Evolutionary conservation across 2,329 filamentous ascomycete species (phyloP).

Genomic region (Microsporum ferrugineum): DNA sequence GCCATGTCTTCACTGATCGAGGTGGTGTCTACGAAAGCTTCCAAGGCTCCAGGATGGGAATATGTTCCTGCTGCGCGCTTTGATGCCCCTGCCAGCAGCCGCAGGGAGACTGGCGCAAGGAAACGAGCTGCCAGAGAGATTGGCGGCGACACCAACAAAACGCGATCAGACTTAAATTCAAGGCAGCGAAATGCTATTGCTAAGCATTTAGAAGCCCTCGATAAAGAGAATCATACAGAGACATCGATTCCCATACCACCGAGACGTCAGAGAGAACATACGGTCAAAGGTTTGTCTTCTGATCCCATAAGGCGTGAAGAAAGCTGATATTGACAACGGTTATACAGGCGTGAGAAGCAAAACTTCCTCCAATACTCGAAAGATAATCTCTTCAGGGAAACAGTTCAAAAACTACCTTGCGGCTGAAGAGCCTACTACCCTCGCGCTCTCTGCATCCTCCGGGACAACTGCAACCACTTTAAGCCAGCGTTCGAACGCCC

Average conservation of each 20-base stretch:
- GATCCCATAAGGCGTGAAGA: neutral
- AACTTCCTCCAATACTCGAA: constrained; percentile 36
- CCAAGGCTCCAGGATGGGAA: constrained; percentile 75
- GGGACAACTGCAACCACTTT: constrained; percentile 6
- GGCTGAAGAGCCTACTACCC: constrained; percentile 36
- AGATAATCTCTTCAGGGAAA: constrained; percentile 39
- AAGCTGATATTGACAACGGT: neutral
- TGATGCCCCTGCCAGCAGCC: constrained; percentile 37
- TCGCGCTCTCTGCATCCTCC: constrained; percentile 13
- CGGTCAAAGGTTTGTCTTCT: constrained; percentile 27
- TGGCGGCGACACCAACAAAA: constrained; percentile 25
- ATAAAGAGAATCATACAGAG: constrained; percentile 66
- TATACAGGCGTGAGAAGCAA: constrained; percentile 28
- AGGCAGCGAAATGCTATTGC: constrained; percentile 71
- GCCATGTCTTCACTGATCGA: constrained; percentile 59
- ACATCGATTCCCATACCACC: constrained; percentile 57
- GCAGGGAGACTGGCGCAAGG: constrained; percentile 41
- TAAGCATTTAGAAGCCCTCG: constrained; percentile 70
- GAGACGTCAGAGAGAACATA: constrained; percentile 38
- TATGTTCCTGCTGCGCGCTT: constrained; percentile 69
- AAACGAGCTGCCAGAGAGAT: constrained; percentile 60
- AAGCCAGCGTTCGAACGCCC: constrained; percentile 7
- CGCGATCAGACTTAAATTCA: constrained; percentile 57
- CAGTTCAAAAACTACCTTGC: constrained; percentile 42
- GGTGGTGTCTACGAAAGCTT: constrained; percentile 55